Conservation (phyloP, 176 grass and related monocot species). For the Lolium rigidum region DNA sequence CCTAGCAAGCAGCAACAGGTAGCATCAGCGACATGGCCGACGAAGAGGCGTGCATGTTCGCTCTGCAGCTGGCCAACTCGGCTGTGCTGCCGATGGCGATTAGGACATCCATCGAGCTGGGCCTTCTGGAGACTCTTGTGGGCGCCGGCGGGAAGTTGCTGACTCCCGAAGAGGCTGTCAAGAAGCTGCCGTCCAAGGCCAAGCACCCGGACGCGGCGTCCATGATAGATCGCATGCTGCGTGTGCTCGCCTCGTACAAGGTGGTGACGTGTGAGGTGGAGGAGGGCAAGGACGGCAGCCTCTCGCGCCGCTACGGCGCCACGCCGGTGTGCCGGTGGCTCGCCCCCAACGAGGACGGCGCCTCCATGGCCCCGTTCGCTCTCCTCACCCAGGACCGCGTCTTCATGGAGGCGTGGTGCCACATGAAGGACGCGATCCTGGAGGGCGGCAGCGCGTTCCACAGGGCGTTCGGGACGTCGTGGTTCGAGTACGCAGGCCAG, state of each 20-base stretch:
- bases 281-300: constrained; percentile 46
- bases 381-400: constrained; percentile 85
- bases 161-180: constrained; percentile 53
- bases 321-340: constrained; percentile 77
- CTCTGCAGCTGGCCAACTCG: constrained; percentile 66
- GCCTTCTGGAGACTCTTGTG: constrained; percentile 66
- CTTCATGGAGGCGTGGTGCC: constrained; percentile 77
- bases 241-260: constrained; percentile 69
- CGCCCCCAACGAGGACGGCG: constrained; percentile 74
- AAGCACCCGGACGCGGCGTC: constrained; percentile 51
- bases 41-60: constrained; percentile 86
- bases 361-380: constrained; percentile 73
- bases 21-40: constrained; percentile 35
- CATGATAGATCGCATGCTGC: constrained; percentile 89
- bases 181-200: constrained; percentile 41
- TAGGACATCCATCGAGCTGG: constrained; percentile 75
- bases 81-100: constrained; percentile 92
- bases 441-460: constrained; percentile 88
- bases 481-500: constrained; percentile 74
- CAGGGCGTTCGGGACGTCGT: constrained; percentile 79
- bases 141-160: constrained; percentile 29
- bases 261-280: constrained; percentile 57
- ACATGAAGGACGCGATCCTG: constrained; percentile 67
- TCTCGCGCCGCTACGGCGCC: constrained; percentile 41
- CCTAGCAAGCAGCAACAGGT: no score